Evolutionary conservation across 345 rosid species (phyloP).

Genomic region (Dipteronia sinensis): DNA sequence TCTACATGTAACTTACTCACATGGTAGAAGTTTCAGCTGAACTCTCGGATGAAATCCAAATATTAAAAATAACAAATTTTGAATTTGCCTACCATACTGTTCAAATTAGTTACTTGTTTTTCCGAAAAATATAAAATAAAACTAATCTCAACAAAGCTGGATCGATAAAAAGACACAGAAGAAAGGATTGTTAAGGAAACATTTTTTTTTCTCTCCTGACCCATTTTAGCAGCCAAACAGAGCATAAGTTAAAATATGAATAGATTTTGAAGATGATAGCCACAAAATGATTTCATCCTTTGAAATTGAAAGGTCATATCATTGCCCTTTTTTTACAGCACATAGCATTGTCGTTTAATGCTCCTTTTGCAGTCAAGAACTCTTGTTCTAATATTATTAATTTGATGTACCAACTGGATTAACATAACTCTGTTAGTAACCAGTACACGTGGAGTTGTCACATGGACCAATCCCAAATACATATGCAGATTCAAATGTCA

Average conservation of each 20-base stretch:
- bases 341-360: background rate
- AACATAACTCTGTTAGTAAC: background rate
- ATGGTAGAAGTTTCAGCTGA: background rate
- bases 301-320: too few relatives aligned
- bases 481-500: background rate
- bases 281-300: background rate
- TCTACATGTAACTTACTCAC: background rate
- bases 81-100: background rate
- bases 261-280: background rate
- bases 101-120: background rate
- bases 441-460: too few relatives aligned
- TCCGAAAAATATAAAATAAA: background rate
- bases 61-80: background rate
- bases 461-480: background rate
- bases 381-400: background rate
- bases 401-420: conserved; percentile 2
- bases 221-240: background rate
- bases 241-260: background rate
- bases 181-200: too few relatives aligned
- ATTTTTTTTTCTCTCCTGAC: background rate
- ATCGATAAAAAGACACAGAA: background rate
- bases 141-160: background rate
- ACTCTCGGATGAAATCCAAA: background rate
- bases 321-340: too few relatives aligned
- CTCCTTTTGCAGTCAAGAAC: background rate